Base-by-base conservation (phyloP, 1,139 yeast genomes). In the Suhomyces anneliseae region DNA sequence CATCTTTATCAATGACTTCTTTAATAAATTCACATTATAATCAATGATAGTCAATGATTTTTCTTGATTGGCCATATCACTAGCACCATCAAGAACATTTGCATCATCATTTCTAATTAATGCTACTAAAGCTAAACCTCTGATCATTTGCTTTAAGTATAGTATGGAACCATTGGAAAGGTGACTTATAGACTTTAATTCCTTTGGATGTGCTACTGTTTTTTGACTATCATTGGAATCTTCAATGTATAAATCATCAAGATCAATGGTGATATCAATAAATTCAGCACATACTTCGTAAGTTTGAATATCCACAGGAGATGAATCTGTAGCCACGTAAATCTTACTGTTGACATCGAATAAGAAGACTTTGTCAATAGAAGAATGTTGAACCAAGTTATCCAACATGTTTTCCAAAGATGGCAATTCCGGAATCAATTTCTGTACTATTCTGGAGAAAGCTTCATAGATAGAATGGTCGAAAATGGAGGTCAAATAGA, bases 261-360 rank as follows among this genome's bases (percentile, higher is more conserved):
- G 70, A 61, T 93, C 98, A 35, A 90, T 85, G 4, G 97, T 86
- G 15, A 93, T 95, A 64, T 93, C 99, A 46, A 93, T 92, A 60
- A 92, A 93, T 61, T 93, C 99, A 0, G 97, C 95, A 66, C 99
- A 93, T 2, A 92, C 96, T 65, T 93, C 98, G 64, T 93, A 93
- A 0, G 95, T 88, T 59, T 90, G 96, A 31, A 90, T 88, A 66
- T 93, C 98, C 32, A 92, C 97, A 0, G 98, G 97, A 2, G 93
- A 84, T 0, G 96, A 87, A 65, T 93, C 99, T 0, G 98, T 93
- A 4, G 98, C 97, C 40, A 93, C 92, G 63, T 93, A 93, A 31
- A 93, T 88, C 66, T 93, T 93, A n/a, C 96, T 87, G 61, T 88
- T 88, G 34, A 92, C 83, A 62, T 93, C 99, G 61, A 95, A 92